Conservation (phyloP, 441 rosid species). For the Arabidopsis hybrid region DNA sequence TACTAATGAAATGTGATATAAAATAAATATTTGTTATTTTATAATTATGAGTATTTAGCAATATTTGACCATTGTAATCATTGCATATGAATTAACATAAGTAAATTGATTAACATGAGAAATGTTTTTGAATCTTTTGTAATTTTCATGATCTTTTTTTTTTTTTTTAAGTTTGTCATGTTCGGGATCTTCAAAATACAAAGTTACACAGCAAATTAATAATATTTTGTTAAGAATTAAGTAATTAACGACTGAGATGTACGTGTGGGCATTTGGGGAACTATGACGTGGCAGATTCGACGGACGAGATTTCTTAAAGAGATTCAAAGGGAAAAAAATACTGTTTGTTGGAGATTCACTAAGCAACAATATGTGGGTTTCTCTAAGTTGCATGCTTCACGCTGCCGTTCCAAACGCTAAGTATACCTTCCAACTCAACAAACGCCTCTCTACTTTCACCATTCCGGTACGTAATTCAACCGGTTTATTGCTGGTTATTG, state of each 20-base stretch:
- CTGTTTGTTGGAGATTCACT: conserved; percentile 66
- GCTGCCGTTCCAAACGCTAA: conserved; percentile 46
- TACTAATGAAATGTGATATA: neutral
- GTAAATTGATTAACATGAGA: neutral
- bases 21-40: neutral
- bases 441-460: conserved; percentile 46
- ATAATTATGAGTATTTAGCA: neutral
- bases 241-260: neutral
- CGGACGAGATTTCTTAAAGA: conserved; percentile 52
- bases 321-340: conserved; percentile 53
- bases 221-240: neutral
- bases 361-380: conserved; percentile 63
- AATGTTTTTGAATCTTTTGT: neutral
- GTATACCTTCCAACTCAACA: conserved; percentile 31
- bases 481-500: conserved; percentile 15
- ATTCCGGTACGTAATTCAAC: conserved; percentile 49
- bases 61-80: neutral
- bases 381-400: conserved; percentile 58
- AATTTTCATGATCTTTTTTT: neutral
- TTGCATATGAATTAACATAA: neutral
- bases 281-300: conserved; percentile 48
- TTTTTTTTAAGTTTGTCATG: neutral
- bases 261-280: neutral
- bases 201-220: neutral
- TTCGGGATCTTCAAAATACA: conserved; percentile 10